A percentile compares a stretch with the other conserved stretches of the same genome.
Evolutionary conservation across 2,329 filamentous ascomycete species (phyloP).

Genomic region (Amauroascus verrucosus): DNA sequence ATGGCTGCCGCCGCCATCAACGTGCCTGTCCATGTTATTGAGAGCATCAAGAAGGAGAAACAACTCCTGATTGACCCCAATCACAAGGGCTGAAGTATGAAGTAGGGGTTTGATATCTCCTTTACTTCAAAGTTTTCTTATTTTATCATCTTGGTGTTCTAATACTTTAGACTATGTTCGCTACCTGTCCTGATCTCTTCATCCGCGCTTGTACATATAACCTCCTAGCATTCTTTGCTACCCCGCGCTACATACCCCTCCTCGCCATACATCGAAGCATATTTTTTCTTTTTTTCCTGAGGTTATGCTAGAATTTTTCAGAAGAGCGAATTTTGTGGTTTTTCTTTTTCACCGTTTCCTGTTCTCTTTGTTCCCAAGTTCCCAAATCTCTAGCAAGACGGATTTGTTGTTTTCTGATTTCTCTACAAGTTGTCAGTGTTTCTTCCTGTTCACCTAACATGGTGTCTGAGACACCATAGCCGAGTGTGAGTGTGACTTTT

Average conservation of each 20-base stretch:
- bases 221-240: not conserved
- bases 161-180: not conserved
- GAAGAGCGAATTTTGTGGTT: not conserved
- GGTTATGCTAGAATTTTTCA: not conserved
- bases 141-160: not conserved
- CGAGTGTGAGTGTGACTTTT: not conserved
- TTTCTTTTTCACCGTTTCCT: not conserved
- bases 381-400: not conserved
- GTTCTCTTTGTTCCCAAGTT: not conserved
- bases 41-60: conserved; percentile 54
- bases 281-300: not conserved
- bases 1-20: conserved; percentile 53
- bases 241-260: not conserved
- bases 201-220: conserved; percentile 1
- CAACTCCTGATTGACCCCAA: conserved; percentile 41
- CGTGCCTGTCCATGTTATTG: conserved; percentile 47
- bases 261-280: not conserved
- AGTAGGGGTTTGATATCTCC: not conserved
- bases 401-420: not conserved
- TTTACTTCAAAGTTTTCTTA: not conserved
- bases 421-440: not conserved
- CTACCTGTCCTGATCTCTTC: not conserved
- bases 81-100: not conserved
- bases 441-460: not conserved
- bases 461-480: not conserved